phyloP scores from a whole-genome alignment of 768 basidiomycete genomes.

The Mrakia gelida region DNA sequence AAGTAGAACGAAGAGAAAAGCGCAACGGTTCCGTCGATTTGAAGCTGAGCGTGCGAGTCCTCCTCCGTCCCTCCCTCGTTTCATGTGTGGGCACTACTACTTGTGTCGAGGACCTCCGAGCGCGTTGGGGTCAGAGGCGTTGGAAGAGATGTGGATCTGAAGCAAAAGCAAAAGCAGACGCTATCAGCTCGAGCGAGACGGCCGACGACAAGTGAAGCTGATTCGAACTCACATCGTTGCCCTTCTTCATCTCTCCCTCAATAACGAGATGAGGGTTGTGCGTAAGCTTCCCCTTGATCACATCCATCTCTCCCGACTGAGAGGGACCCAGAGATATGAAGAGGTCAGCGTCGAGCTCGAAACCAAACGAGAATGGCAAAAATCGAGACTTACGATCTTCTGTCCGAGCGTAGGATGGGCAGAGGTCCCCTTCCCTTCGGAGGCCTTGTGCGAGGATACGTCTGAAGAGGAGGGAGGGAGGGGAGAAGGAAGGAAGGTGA shows the following conservation, averaged over 20 bases:
- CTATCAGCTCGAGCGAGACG: neutral
- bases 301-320: neutral
- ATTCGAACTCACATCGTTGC: neutral
- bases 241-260: neutral
- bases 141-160: neutral
- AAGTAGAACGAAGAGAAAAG: too few species aligned
- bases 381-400: neutral
- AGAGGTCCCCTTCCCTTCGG: neutral
- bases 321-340: too few species aligned
- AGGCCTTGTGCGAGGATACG: neutral
- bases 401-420: neutral
- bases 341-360: neutral
- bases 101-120: neutral
- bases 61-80: too few species aligned
- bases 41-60: too few species aligned
- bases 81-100: neutral
- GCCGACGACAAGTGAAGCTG: too few species aligned
- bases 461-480: neutral
- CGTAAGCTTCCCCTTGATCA: neutral
- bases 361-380: neutral
- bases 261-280: neutral
- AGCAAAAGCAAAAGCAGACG: neutral
- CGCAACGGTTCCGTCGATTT: too few species aligned
- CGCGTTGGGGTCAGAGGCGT: neutral
- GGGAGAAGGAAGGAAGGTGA: neutral